A percentile compares a stretch with the other conserved stretches of the same genome.
These are phyloP conservation scores for Irpex lacteus DNA, from an alignment of 1,284 basidiomycete species.

Conservation along the genomic window DNA sequence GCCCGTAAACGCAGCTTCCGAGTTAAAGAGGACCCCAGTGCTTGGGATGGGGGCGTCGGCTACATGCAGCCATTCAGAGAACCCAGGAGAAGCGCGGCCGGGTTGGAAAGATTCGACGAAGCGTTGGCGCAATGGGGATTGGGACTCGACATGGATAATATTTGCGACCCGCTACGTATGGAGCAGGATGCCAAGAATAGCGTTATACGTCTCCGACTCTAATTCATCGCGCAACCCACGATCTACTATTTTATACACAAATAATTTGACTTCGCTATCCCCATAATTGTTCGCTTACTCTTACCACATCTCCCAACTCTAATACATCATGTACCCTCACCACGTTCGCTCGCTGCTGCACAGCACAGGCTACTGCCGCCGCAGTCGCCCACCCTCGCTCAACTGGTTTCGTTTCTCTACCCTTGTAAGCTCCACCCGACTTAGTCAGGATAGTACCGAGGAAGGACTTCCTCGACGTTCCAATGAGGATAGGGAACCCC, in stretches of 20 bases:
- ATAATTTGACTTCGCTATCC: background rate
- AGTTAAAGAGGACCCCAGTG: background rate
- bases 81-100: too few relatives aligned
- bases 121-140: conserved; percentile 6
- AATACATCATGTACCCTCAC: conserved; percentile 85
- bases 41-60: background rate
- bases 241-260: background rate
- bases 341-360: conserved; percentile 71
- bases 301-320: conserved; percentile 63
- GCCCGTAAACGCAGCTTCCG: background rate
- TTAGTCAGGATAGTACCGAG: conserved; percentile 62
- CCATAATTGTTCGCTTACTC: conserved; percentile 29
- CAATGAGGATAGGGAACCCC: conserved; percentile 75
- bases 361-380: conserved; percentile 73
- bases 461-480: conserved; percentile 83
- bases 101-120: background rate
- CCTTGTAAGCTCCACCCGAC: conserved; percentile 40
- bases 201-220: too few relatives aligned
- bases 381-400: conserved; percentile 83
- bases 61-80: too few relatives aligned
- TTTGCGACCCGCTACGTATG: background rate
- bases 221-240: background rate
- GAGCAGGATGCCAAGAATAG: background rate
- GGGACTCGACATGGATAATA: conserved; percentile 5
- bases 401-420: conserved; percentile 51